These are phyloP conservation scores for Xenosphaeropsis pyriputrescens DNA, from an alignment of 2,329 filamentous ascomycete genomes.

Conservation along the genomic window DNA sequence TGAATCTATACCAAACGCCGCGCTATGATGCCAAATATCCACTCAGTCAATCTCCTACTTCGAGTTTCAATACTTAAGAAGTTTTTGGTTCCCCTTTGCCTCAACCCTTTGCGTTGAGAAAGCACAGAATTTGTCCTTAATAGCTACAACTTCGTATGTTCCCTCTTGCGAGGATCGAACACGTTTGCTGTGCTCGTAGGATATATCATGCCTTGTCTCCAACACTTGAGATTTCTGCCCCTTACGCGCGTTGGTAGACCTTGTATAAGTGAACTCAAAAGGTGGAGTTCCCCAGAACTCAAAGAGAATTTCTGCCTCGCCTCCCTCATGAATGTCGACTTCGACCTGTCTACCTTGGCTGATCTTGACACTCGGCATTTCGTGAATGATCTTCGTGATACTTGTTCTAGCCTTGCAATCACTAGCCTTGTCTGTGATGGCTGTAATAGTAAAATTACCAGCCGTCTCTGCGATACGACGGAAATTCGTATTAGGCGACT, in stretches of 20 bases:
- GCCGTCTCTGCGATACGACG: slow-evolving; percentile 85
- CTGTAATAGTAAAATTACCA: slow-evolving; percentile 77
- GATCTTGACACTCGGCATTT: slow-evolving; percentile 81
- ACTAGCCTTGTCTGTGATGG: slow-evolving; percentile 74
- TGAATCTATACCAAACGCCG: slow-evolving; percentile 13
- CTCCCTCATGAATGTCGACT: slow-evolving; percentile 93
- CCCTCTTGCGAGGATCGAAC: slow-evolving; percentile 85
- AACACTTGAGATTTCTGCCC: slow-evolving; percentile 67
- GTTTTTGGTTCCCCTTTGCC: slow-evolving; percentile 29
- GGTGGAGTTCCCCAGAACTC: slow-evolving; percentile 92
- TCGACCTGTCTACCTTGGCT: slow-evolving; percentile 68
- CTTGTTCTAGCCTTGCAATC: slow-evolving; percentile 72
- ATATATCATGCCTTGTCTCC: slow-evolving; percentile 81
- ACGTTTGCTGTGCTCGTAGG: slow-evolving; percentile 66
- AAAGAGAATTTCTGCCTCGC: slow-evolving; percentile 83
- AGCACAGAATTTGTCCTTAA: slow-evolving; percentile 85
- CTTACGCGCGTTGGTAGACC: slow-evolving; percentile 70
- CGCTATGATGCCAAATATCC: slow-evolving; percentile 14
- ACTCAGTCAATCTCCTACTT: background rate
- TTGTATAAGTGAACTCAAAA: slow-evolving; percentile 95
- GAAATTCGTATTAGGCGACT: slow-evolving; percentile 69
- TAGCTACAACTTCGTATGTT: slow-evolving; percentile 91
- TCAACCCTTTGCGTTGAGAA: slow-evolving; percentile 59
- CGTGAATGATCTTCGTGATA: slow-evolving; percentile 73
- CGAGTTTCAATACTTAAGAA: slow-evolving; percentile 3